These are phyloP conservation scores for Pseudozyma pruni DNA, from an alignment of 1,284 basidiomycete species.

Conservation along the genomic window DNA sequence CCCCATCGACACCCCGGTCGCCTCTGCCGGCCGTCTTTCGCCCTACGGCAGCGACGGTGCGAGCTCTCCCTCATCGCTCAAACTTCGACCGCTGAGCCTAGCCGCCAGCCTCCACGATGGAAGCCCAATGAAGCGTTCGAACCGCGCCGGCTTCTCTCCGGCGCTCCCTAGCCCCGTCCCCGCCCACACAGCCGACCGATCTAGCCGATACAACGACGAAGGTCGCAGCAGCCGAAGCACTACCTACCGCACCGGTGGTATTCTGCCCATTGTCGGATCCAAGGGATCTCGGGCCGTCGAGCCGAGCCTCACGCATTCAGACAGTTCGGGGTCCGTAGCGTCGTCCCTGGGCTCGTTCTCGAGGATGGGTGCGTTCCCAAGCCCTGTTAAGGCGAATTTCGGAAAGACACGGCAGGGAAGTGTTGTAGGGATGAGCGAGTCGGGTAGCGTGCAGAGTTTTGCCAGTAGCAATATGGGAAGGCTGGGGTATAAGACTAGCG, in stretches of 20 bases:
- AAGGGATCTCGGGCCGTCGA: constrained; percentile 32
- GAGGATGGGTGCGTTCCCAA: constrained; percentile 31
- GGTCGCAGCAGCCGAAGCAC: constrained; percentile 32
- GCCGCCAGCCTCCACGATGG: constrained; percentile 34
- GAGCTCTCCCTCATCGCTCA: constrained; percentile 36
- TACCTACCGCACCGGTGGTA: constrained; percentile 43
- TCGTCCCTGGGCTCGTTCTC: constrained; percentile 41
- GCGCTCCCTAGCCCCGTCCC: constrained; percentile 40
- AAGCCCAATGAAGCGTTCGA: constrained; percentile 41
- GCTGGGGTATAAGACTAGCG: constrained; percentile 43
- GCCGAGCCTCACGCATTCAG: constrained; percentile 29
- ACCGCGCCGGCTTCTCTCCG: constrained; percentile 41
- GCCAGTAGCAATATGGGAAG: constrained; percentile 20
- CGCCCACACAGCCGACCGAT: constrained; percentile 28
- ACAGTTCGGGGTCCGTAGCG: constrained; percentile 32
- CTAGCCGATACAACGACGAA: constrained; percentile 38
- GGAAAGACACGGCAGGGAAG: too few relatives aligned
- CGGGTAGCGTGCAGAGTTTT: constrained; percentile 23
- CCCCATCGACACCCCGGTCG: constrained; percentile 32
- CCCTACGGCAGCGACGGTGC: constrained; percentile 19
- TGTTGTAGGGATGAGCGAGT: constrained; percentile 16
- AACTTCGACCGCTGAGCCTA: constrained; percentile 40
- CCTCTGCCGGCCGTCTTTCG: constrained; percentile 33
- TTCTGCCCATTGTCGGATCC: constrained; percentile 44
- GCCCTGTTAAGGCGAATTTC: constrained; percentile 28